phyloP scores from a whole-genome alignment of 2,329 filamentous ascomycete species.

The Mycosphaerelloides madeirae region DNA sequence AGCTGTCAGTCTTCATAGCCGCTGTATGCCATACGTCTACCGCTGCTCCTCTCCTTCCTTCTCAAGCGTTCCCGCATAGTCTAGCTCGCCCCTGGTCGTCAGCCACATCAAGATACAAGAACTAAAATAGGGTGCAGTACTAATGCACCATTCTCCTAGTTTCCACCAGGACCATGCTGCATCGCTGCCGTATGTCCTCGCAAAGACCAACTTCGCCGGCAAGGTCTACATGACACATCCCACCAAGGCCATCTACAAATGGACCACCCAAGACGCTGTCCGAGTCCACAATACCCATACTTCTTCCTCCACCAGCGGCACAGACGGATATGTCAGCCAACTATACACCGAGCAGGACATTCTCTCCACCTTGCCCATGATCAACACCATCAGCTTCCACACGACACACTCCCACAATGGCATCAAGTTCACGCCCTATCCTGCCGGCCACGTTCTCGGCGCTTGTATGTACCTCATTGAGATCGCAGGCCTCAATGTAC shows the following conservation, averaged over 20 bases:
- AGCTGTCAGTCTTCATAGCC: slow-evolving; percentile 31
- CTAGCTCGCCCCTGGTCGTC: background rate
- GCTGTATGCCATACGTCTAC: slow-evolving; percentile 29
- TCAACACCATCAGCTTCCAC: slow-evolving; percentile 97
- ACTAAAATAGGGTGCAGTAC: background rate
- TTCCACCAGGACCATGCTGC: slow-evolving; percentile 99
- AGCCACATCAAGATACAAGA: background rate
- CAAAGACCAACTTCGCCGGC: slow-evolving; percentile 96
- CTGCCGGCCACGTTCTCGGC: slow-evolving; percentile 94
- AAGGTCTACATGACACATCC: slow-evolving; percentile 99
- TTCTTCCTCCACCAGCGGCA: slow-evolving; percentile 24
- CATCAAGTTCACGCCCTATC: slow-evolving; percentile 93
- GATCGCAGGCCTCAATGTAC: slow-evolving; percentile 91
- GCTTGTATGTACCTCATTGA: slow-evolving; percentile 98
- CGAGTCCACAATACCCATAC: slow-evolving; percentile 60
- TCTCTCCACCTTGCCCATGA: slow-evolving; percentile 84
- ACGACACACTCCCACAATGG: slow-evolving; percentile 96
- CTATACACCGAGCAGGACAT: slow-evolving; percentile 96
- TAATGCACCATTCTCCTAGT: slow-evolving; percentile 47
- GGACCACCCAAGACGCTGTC: slow-evolving; percentile 96
- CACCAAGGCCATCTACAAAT: slow-evolving; percentile 99
- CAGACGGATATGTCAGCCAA: slow-evolving; percentile 50
- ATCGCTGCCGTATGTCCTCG: slow-evolving; percentile 92
- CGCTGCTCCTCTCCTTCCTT: slow-evolving; percentile 2
- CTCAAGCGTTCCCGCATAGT: slow-evolving; percentile 6